These are phyloP conservation scores for Pestalotiopsis sp. DNA, from an alignment of 2,329 filamentous ascomycete genomes.

Conservation along the genomic window DNA sequence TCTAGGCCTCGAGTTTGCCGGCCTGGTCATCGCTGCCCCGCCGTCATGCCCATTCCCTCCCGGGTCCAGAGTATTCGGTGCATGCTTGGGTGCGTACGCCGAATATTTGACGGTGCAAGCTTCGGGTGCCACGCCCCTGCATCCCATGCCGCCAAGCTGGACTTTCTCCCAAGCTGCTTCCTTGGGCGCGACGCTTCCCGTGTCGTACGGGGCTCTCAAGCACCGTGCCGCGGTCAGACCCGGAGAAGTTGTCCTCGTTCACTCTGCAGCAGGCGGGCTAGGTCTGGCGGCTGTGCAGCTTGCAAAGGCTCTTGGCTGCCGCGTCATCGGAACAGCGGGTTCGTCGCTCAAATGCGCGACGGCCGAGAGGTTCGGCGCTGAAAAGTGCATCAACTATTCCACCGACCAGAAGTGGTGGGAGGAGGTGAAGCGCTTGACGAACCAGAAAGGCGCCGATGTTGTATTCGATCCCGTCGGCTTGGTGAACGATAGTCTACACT, in stretches of 20 bases:
- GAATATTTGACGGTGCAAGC: constrained; percentile 47
- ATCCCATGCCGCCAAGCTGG: constrained; percentile 48
- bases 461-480: constrained; percentile 62
- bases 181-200: constrained; percentile 54
- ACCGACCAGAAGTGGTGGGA: constrained; percentile 48
- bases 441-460: constrained; percentile 55
- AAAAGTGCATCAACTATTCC: constrained; percentile 43
- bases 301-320: constrained; percentile 53
- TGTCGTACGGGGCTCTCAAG: constrained; percentile 55
- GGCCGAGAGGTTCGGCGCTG: constrained; percentile 41
- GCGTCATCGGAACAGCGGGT: constrained; percentile 56
- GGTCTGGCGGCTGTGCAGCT: constrained; percentile 60
- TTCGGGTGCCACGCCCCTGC: constrained; percentile 31
- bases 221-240: constrained; percentile 40
- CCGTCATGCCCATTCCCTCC: constrained; percentile 36
- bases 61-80: constrained; percentile 59
- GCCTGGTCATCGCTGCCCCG: constrained; percentile 47
- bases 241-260: constrained; percentile 55
- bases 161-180: constrained; percentile 53
- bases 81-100: constrained; percentile 52
- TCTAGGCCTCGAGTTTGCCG: constrained; percentile 63
- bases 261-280: constrained; percentile 57
- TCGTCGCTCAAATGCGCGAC: constrained; percentile 46
- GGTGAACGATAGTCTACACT: constrained; percentile 56
- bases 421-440: constrained; percentile 49